phyloP scores from a whole-genome alignment of 1,139 yeast species.

The Taphrina confusa region DNA sequence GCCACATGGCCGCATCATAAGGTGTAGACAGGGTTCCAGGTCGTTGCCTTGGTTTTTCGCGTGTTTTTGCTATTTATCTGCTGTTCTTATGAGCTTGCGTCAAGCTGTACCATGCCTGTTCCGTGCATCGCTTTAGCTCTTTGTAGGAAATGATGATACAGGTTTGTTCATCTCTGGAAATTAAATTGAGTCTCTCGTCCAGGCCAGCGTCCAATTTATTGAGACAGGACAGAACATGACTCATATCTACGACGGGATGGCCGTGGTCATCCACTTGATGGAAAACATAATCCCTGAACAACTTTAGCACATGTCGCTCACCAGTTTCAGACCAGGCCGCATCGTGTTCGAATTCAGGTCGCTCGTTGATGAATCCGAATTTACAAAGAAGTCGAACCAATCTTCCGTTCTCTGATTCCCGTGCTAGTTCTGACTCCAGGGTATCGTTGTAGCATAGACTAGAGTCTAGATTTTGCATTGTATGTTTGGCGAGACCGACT shows the following conservation, averaged over 20 bases:
- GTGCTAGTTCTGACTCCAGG: constrained; percentile 64
- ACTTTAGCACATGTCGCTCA: constrained; percentile 67
- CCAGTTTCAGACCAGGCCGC: constrained; percentile 75
- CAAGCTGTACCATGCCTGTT: constrained; percentile 66
- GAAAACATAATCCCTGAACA: constrained; percentile 83
- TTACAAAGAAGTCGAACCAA: constrained; percentile 79
- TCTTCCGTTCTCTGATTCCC: constrained; percentile 86
- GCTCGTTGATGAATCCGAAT: constrained; percentile 72
- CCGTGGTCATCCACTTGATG: constrained; percentile 80
- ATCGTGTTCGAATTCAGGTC: constrained; percentile 65
- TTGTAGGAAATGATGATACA: constrained; percentile 79
- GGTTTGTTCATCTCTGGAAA: constrained; percentile 78
- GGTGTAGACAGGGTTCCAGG: too few species aligned
- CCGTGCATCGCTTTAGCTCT: constrained; percentile 68
- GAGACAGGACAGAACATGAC: constrained; percentile 73
- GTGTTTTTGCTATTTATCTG: constrained; percentile 14
- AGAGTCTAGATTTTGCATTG: constrained; percentile 55
- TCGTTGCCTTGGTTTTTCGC: not conserved
- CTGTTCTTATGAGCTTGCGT: constrained; percentile 17
- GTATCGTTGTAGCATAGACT: constrained; percentile 62
- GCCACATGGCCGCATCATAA: too few species aligned
- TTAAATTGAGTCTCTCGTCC: constrained; percentile 76
- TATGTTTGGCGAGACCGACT: constrained; percentile 47
- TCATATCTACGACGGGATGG: constrained; percentile 74
- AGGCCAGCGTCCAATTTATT: constrained; percentile 93